A percentile compares a stretch with the other conserved stretches of the same genome.
These are phyloP conservation scores for Mycena albidolilacea DNA, from an alignment of 768 basidiomycete genomes.

Conservation along the genomic window DNA sequence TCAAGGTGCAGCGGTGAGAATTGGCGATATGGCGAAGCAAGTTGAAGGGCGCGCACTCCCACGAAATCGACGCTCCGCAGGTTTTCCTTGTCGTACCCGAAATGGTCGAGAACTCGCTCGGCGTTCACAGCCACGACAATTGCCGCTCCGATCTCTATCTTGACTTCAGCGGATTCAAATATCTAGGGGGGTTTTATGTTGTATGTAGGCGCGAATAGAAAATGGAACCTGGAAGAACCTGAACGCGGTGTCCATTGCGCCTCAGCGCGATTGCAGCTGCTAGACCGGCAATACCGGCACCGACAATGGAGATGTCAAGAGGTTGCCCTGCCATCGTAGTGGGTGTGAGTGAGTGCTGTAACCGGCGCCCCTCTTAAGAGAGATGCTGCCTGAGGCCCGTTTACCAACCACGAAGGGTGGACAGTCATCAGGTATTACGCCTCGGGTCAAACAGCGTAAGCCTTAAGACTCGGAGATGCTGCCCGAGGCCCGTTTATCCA, in stretches of 20 bases:
- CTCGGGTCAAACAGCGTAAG: too few species aligned
- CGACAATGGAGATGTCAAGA: conserved; percentile 3
- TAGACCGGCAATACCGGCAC: conserved; percentile 13
- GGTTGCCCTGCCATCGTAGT: too few species aligned
- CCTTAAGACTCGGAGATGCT: too few species aligned
- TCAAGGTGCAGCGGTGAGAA: too few species aligned
- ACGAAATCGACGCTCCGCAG: conserved; percentile 6
- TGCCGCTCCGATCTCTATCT: conserved; percentile 11
- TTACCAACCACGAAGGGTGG: too few species aligned
- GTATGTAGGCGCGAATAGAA: too few species aligned
- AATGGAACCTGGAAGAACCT: neutral
- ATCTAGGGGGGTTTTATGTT: neutral
- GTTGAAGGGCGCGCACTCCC: neutral
- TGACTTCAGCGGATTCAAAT: conserved; percentile 6
- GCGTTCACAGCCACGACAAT: conserved; percentile 8
- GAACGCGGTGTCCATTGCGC: conserved; percentile 7
- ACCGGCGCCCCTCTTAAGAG: too few species aligned
- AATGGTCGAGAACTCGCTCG: conserved; percentile 4
- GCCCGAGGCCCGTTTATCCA: too few species aligned
- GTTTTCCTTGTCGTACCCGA: conserved; percentile 17
- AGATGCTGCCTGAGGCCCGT: too few species aligned
- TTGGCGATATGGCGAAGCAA: too few species aligned
- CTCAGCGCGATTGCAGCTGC: conserved; percentile 2
- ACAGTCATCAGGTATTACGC: too few species aligned
- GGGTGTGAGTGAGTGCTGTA: too few species aligned